Evolutionary conservation across 257 asterid species (phyloP).

Genomic region (Solanum dulcamara): DNA sequence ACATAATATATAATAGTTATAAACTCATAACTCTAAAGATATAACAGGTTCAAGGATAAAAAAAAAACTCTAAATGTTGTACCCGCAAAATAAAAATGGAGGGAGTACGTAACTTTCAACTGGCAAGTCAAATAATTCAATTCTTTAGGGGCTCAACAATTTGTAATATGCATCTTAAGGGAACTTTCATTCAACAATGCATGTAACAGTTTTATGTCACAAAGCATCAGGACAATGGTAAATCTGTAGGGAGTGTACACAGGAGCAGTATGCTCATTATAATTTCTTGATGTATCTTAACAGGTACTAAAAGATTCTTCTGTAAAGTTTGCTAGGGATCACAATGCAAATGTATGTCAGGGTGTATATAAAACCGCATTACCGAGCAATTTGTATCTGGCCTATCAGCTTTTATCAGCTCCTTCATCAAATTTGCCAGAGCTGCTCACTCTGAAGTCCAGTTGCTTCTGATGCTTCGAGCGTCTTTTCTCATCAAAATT

Average conservation of each 20-base stretch:
- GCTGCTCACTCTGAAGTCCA: constrained; percentile 66
- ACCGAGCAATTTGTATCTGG: neutral
- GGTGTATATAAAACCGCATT: neutral
- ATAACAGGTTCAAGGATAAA: neutral
- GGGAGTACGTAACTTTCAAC: neutral
- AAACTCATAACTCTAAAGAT: neutral
- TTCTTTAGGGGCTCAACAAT: neutral
- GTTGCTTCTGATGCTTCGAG: constrained; percentile 81
- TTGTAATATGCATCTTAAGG: neutral
- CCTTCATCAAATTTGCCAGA: constrained; percentile 87
- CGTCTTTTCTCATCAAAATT: constrained; percentile 74
- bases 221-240: too few relatives aligned
- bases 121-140: neutral
- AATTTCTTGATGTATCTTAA: neutral
- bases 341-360: neutral
- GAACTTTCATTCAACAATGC: neutral
- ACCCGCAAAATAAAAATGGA: neutral
- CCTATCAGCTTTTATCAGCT: constrained; percentile 62
- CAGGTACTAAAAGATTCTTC: neutral
- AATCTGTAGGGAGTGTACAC: neutral
- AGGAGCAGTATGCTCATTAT: neutral
- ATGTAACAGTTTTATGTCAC: neutral
- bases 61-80: neutral
- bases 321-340: neutral
- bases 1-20: neutral